These are phyloP conservation scores for Thymus quinquecostatus DNA, from an alignment of 257 asterid genomes.

Conservation along the genomic window DNA sequence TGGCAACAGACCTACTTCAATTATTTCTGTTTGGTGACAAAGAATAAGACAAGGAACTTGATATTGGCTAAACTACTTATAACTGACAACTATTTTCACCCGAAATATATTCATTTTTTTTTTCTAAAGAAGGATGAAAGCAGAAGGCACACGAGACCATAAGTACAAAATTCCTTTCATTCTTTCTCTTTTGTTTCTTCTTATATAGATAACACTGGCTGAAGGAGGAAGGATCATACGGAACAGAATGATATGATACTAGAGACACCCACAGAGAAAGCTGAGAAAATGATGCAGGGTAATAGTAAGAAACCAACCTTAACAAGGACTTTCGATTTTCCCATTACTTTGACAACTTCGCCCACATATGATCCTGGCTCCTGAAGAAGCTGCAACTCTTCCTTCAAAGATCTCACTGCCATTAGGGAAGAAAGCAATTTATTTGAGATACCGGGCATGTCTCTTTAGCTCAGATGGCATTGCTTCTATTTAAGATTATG, in stretches of 20 bases:
- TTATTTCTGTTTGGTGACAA: background rate
- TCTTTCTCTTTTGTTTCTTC: background rate
- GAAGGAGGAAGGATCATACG: background rate
- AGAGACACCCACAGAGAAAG: background rate
- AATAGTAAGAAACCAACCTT: constrained; percentile 54
- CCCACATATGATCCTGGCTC: constrained; percentile 99
- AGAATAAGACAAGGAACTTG: constrained; percentile 15
- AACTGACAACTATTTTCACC: background rate
- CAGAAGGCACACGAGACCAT: constrained; percentile 9
- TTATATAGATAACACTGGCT: background rate
- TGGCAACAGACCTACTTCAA: background rate
- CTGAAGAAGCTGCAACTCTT: constrained; percentile 93
- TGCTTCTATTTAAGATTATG: background rate
- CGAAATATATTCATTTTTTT: background rate
- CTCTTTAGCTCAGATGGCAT: background rate
- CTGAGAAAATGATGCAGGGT: background rate
- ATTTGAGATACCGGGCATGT: background rate
- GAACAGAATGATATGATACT: background rate
- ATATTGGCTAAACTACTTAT: background rate
- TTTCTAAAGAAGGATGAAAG: background rate
- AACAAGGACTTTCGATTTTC: constrained; percentile 92
- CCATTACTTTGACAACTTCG: constrained; percentile 98
- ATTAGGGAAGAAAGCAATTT: constrained; percentile 15
- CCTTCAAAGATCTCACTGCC: constrained; percentile 86
- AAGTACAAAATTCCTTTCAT: background rate